phyloP scores from a whole-genome alignment of 352 stramenopile genomes.

The Achlya hypogyna region DNA sequence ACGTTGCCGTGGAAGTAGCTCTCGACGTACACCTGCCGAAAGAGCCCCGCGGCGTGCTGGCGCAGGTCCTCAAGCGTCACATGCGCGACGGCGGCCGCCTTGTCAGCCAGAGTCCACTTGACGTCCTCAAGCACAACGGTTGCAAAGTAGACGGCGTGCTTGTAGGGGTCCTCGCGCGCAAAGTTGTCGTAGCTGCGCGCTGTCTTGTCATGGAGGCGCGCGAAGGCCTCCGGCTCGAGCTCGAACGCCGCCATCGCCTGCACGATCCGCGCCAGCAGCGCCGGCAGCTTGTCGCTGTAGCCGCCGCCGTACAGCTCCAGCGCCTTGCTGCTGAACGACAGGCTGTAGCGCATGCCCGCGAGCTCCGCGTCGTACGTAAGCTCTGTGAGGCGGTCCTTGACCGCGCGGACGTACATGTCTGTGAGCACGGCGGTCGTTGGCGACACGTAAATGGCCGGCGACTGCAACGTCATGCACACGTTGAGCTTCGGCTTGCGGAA shows the following conservation, averaged over 20 bases:
- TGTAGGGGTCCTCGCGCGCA: slow-evolving; percentile 84
- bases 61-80: slow-evolving; percentile 45
- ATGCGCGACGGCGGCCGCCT: slow-evolving; percentile 55
- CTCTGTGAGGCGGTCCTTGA: slow-evolving; percentile 82
- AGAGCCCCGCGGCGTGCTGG: slow-evolving; percentile 41
- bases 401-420: slow-evolving; percentile 54
- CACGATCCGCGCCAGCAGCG: slow-evolving; percentile 46
- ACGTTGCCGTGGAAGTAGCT: slow-evolving; percentile 69
- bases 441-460: slow-evolving; percentile 39
- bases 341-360: slow-evolving; percentile 64
- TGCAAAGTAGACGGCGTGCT: slow-evolving; percentile 77
- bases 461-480: slow-evolving; percentile 70
- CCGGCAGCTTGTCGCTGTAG: slow-evolving; percentile 86
- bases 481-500: slow-evolving; percentile 89
- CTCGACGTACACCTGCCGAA: slow-evolving; percentile 67
- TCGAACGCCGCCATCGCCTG: slow-evolving; percentile 53
- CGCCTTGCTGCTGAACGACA: slow-evolving; percentile 49
- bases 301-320: slow-evolving; percentile 79
- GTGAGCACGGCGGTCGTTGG: slow-evolving; percentile 65
- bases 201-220: slow-evolving; percentile 77
- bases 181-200: slow-evolving; percentile 84
- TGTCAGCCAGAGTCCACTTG: slow-evolving; percentile 81
- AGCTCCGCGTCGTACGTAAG: slow-evolving; percentile 70
- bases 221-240: slow-evolving; percentile 61
- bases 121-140: slow-evolving; percentile 64